Evolutionary conservation across 352 stramenopile species (phyloP).

Genomic region (Globisporangium alternatum): DNA sequence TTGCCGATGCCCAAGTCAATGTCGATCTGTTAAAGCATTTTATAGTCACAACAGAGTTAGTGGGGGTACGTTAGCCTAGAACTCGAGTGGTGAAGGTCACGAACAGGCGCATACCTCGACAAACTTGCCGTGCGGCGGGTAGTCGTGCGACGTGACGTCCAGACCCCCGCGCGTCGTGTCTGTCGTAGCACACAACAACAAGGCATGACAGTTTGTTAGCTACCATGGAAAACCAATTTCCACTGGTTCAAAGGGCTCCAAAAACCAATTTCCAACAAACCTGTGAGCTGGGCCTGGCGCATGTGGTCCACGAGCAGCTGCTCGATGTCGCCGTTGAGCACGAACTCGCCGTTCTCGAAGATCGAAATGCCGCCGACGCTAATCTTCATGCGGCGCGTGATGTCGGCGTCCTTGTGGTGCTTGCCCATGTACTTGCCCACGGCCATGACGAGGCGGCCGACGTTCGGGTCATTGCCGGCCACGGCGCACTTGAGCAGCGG

Average conservation of each 20-base stretch:
- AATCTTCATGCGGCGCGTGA: slow-evolving; percentile 80
- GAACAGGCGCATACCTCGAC: slow-evolving; percentile 73
- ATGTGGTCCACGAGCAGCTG: slow-evolving; percentile 94
- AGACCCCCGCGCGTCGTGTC: slow-evolving; percentile 74
- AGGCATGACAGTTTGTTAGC: not conserved
- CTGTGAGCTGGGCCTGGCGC: slow-evolving; percentile 89
- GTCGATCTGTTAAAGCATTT: slow-evolving; percentile 64
- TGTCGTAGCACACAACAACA: not conserved
- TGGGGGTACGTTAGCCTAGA: not conserved
- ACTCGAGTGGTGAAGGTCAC: not conserved
- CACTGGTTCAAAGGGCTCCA: not conserved
- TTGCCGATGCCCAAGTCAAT: slow-evolving; percentile 91
- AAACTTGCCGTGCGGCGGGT: slow-evolving; percentile 93
- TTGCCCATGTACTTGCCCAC: slow-evolving; percentile 96
- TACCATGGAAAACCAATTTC: slow-evolving; percentile 1
- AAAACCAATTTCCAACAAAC: slow-evolving; percentile 9
- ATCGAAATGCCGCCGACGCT: slow-evolving; percentile 91
- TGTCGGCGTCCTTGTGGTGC: slow-evolving; percentile 84
- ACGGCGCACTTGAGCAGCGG: slow-evolving; percentile 98
- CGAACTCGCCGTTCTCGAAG: slow-evolving; percentile 95
- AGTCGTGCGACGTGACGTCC: slow-evolving; percentile 82
- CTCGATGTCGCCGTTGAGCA: slow-evolving; percentile 90
- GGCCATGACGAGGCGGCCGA: slow-evolving; percentile 94
- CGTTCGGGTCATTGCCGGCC: slow-evolving; percentile 98
- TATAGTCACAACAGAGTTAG: not conserved